phyloP scores from a whole-genome alignment of 345 rosid genomes.

The Cardamine chenopodiifolia region DNA sequence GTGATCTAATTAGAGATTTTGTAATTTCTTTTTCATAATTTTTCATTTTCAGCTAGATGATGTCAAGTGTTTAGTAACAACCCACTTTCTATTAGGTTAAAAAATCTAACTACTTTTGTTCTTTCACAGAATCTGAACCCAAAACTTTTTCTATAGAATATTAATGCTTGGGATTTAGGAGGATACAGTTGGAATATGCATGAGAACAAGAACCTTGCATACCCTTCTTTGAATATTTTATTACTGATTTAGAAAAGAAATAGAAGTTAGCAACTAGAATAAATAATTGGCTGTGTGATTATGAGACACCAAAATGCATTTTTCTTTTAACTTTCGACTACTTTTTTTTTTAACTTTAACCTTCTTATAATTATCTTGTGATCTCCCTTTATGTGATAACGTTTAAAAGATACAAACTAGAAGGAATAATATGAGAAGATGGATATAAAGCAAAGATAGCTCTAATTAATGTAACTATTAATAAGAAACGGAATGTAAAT shows the following conservation, averaged over 20 bases:
- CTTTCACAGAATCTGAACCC: not conserved
- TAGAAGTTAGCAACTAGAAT: slow-evolving; percentile 7
- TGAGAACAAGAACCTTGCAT: slow-evolving; percentile 8
- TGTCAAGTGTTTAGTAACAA: not conserved
- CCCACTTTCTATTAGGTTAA: not conserved
- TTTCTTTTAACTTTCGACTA: too few species aligned
- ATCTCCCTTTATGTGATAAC: too few species aligned
- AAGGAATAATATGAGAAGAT: too few species aligned
- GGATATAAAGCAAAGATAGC: too few species aligned
- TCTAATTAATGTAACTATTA: too few species aligned
- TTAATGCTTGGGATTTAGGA: not conserved
- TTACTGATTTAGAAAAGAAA: not conserved
- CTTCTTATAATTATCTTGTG: too few species aligned
- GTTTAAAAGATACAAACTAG: too few species aligned
- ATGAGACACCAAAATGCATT: not conserved
- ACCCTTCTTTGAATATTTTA: slow-evolving; percentile 1
- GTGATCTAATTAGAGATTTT: not conserved
- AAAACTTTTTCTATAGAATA: not conserved
- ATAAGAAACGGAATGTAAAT: not conserved
- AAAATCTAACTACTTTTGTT: not conserved
- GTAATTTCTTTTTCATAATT: not conserved
- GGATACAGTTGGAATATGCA: slow-evolving; percentile 23
- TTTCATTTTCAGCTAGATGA: not conserved
- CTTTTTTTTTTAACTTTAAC: too few species aligned
- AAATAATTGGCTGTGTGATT: slow-evolving; percentile 16